Conservation (phyloP, 768 basidiomycete genomes). For the Russula olivacea region DNA sequence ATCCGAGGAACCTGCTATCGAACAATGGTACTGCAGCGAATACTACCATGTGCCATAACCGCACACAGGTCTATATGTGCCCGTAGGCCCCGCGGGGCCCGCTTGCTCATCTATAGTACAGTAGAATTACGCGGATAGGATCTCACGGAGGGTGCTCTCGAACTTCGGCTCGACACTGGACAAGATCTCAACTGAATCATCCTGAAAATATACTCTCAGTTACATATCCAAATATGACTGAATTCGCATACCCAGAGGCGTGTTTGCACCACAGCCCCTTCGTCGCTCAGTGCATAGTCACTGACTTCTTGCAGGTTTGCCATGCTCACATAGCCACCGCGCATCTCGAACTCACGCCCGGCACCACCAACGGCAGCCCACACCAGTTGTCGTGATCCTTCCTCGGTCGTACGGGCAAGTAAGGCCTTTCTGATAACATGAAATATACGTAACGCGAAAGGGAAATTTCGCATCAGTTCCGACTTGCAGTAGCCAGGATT, state of each 20-base stretch:
- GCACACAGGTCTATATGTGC: neutral
- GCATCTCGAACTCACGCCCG: slow-evolving; percentile 13
- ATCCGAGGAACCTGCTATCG: too few species aligned
- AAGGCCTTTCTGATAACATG: neutral
- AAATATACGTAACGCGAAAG: neutral
- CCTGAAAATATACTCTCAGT: neutral
- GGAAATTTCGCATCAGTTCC: neutral
- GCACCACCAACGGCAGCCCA: slow-evolving; percentile 19
- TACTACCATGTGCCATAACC: neutral
- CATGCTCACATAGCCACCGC: slow-evolving; percentile 11
- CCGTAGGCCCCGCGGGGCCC: too few species aligned
- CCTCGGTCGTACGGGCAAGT: slow-evolving; percentile 9
- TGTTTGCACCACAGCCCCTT: slow-evolving; percentile 8
- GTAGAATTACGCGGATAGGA: neutral
- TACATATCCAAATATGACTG: neutral
- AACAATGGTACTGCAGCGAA: too few species aligned
- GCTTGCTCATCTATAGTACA: slow-evolving; percentile 32
- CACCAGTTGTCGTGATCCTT: slow-evolving; percentile 18
- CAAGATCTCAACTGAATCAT: slow-evolving; percentile 18
- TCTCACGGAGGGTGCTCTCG: slow-evolving; percentile 4
- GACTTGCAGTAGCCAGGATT: slow-evolving; percentile 23
- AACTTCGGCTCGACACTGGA: slow-evolving; percentile 13
- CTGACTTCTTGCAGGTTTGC: slow-evolving; percentile 13
- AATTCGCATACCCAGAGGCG: slow-evolving; percentile 13
- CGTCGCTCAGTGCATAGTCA: slow-evolving; percentile 21